phyloP scores from a whole-genome alignment of 352 stramenopile species.

The Plasmopara halstedii region DNA sequence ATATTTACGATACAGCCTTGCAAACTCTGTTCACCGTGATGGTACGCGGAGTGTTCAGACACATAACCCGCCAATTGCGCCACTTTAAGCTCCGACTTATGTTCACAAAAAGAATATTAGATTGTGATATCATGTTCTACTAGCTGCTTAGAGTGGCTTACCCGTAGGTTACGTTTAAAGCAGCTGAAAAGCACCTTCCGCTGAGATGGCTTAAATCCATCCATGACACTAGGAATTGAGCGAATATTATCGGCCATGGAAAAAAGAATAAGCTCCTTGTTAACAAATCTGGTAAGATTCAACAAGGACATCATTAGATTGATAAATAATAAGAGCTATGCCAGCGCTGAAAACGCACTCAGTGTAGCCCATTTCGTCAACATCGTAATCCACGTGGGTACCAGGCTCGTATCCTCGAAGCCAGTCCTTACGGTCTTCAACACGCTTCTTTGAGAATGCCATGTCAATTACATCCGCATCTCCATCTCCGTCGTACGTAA shows the following conservation, averaged over 20 bases:
- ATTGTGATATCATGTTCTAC: not conserved
- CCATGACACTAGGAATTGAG: slow-evolving; percentile 92
- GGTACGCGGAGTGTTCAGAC: slow-evolving; percentile 97
- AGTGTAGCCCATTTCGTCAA: slow-evolving; percentile 89
- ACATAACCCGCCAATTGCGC: slow-evolving; percentile 96
- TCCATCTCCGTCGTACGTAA: slow-evolving; percentile 87
- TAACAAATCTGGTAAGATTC: slow-evolving; percentile 84
- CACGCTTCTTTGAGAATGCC: slow-evolving; percentile 95
- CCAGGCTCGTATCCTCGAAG: slow-evolving; percentile 81
- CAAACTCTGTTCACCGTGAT: slow-evolving; percentile 95
- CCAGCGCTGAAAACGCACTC: slow-evolving; percentile 48
- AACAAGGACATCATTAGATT: slow-evolving; percentile 5
- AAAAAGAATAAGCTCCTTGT: slow-evolving; percentile 99
- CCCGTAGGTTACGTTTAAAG: slow-evolving; percentile 97
- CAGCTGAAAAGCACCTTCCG: slow-evolving; percentile 97
- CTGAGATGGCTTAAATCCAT: slow-evolving; percentile 98
- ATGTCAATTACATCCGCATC: slow-evolving; percentile 93
- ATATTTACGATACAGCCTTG: slow-evolving; percentile 96
- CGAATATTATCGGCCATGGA: slow-evolving; percentile 97
- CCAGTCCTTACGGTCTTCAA: slow-evolving; percentile 96
- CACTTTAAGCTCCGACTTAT: slow-evolving; percentile 80
- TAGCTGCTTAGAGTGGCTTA: slow-evolving; percentile 33
- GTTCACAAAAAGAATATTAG: slow-evolving; percentile 4
- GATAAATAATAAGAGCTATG: not conserved
- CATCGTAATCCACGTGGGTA: slow-evolving; percentile 88